Conservation (phyloP, 345 rosid genomes). For the Eucalyptus victrix region DNA sequence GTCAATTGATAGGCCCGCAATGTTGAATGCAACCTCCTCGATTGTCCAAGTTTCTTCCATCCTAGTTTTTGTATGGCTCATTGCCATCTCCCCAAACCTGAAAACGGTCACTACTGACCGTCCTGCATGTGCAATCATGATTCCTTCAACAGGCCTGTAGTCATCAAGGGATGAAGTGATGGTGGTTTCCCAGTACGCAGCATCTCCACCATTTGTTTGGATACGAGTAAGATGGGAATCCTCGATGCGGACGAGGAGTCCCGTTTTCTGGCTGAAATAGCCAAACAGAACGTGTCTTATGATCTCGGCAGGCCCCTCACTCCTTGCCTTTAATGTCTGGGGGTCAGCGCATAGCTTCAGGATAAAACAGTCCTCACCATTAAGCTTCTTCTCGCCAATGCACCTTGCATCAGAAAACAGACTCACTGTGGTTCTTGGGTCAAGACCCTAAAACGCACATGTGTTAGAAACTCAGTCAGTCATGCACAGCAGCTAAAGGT, state of each 20-base stretch:
- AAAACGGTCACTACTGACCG: constrained; percentile 32
- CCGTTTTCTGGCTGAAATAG: constrained; percentile 24
- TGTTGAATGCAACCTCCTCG: constrained; percentile 7
- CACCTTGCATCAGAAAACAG: constrained; percentile 17
- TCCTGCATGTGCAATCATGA: constrained; percentile 42
- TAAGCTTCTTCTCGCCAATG: constrained; percentile 12
- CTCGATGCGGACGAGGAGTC: constrained; percentile 34
- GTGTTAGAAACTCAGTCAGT: neutral
- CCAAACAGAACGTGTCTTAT: constrained; percentile 18
- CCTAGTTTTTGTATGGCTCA: constrained; percentile 25
- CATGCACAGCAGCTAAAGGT: neutral
- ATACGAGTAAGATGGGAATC: constrained; percentile 45
- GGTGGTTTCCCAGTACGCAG: constrained; percentile 29
- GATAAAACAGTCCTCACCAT: constrained; percentile 22
- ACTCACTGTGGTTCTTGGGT: constrained; percentile 20
- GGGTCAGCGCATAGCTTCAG: constrained; percentile 18
- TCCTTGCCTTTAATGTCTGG: constrained; percentile 11
- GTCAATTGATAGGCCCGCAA: constrained; percentile 2
- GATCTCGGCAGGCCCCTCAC: constrained; percentile 15
- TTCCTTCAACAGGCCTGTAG: constrained; percentile 33
- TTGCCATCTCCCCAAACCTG: constrained; percentile 32
- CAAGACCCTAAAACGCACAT: constrained; percentile 13
- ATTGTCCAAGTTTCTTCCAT: constrained; percentile 13
- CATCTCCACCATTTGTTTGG: constrained; percentile 10
- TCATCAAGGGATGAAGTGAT: constrained; percentile 30